Evolutionary conservation across 2,329 filamentous ascomycete genomes (phyloP).

Genomic region (Metarhizium guizhouense): DNA sequence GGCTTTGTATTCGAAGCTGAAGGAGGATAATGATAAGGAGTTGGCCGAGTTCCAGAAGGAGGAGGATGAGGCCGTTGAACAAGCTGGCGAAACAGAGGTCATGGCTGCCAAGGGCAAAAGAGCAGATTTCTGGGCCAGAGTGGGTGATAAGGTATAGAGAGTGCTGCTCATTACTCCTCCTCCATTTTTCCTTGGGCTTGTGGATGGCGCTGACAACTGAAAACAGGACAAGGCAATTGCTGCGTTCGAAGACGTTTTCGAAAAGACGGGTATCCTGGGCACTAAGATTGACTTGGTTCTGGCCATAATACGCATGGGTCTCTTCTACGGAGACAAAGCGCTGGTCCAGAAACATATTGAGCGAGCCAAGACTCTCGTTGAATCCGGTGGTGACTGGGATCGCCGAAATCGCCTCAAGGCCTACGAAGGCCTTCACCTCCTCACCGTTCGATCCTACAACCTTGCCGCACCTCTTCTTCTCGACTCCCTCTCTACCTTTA

Average conservation of each 20-base stretch:
- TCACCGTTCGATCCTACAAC: slow-evolving; percentile 87
- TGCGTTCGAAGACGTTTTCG: slow-evolving; percentile 85
- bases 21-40: slow-evolving; percentile 70
- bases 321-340: slow-evolving; percentile 92
- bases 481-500: slow-evolving; percentile 96
- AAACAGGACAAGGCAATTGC: slow-evolving; percentile 83
- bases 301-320: slow-evolving; percentile 87
- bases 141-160: slow-evolving; percentile 78
- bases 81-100: slow-evolving; percentile 92
- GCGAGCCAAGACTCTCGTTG: slow-evolving; percentile 79
- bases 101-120: slow-evolving; percentile 87
- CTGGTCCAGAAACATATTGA: slow-evolving; percentile 92
- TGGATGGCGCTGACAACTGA: neutral
- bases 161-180: too few relatives aligned
- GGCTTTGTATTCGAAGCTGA: slow-evolving; percentile 67
- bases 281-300: slow-evolving; percentile 96
- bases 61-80: slow-evolving; percentile 89
- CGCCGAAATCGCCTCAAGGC: slow-evolving; percentile 96
- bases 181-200: neutral
- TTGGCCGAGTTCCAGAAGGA: slow-evolving; percentile 72
- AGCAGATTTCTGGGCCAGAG: slow-evolving; percentile 90
- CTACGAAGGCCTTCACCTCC: slow-evolving; percentile 88
- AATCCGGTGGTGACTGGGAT: slow-evolving; percentile 96
- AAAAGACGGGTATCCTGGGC: slow-evolving; percentile 94
- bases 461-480: slow-evolving; percentile 85